These are phyloP conservation scores for Mortierella sp. DNA, from an alignment of 371 early-diverging fungal genomes.

Conservation along the genomic window DNA sequence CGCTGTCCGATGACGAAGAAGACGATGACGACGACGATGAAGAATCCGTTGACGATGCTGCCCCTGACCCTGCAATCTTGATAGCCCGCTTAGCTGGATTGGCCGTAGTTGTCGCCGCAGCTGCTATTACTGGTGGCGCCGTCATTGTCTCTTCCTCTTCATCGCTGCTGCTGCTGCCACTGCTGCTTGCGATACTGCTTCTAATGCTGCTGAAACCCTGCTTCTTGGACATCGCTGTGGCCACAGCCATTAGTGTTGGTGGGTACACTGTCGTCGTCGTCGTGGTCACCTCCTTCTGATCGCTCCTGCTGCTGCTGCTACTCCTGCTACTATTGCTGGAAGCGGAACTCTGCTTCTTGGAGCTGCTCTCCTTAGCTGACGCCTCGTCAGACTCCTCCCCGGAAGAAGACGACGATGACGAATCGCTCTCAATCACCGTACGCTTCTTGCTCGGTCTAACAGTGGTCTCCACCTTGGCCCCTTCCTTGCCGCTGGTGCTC, in stretches of 20 bases:
- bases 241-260: too few relatives aligned
- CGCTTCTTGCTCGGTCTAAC: background rate
- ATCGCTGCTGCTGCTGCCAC: background rate
- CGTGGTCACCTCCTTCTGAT: too few relatives aligned
- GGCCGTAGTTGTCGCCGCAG: background rate
- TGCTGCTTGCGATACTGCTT: background rate
- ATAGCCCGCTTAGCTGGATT: background rate
- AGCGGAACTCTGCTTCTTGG: too few relatives aligned
- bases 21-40: background rate
- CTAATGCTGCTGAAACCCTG: background rate
- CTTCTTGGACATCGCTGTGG: too few relatives aligned
- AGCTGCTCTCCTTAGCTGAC: background rate
- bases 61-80: background rate
- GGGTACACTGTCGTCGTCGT: too few relatives aligned
- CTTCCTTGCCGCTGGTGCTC: background rate
- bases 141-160: background rate
- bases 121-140: background rate
- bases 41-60: background rate
- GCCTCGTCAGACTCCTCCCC: background rate
- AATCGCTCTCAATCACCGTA: background rate
- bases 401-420: background rate
- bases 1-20: conserved; percentile 5
- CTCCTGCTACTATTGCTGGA: too few relatives aligned
- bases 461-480: background rate
- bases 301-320: background rate